Evolutionary conservation across 2,329 filamentous ascomycete genomes (phyloP).

Genomic region (Pyrenochaeta sp.): DNA sequence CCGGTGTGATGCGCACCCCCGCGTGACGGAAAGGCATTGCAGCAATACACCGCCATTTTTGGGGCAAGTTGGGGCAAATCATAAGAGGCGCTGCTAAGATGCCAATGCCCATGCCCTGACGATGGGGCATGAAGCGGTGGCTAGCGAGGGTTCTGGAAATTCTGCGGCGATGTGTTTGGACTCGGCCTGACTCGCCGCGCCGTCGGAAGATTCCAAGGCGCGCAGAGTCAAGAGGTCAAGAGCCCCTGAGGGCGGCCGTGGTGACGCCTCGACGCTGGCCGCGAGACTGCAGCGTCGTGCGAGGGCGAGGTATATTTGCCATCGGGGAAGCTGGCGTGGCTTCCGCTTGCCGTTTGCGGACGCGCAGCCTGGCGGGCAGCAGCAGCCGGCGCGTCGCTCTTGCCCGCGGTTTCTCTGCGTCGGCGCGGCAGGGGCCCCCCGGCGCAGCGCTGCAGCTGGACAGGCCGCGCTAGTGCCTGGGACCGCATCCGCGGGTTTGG

Average conservation of each 20-base stretch:
- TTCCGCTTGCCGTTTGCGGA: slow-evolving; percentile 36
- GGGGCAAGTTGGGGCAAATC: slow-evolving; percentile 30
- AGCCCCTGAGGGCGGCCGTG: slow-evolving; percentile 32
- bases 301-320: slow-evolving; percentile 36
- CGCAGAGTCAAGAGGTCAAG: slow-evolving; percentile 14
- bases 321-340: slow-evolving; percentile 38
- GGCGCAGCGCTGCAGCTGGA: slow-evolving; percentile 4
- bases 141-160: slow-evolving; percentile 29
- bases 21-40: slow-evolving; percentile 17
- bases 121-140: slow-evolving; percentile 22
- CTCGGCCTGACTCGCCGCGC: slow-evolving; percentile 35
- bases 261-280: no score
- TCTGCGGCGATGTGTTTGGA: slow-evolving; percentile 31
- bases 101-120: slow-evolving; percentile 26
- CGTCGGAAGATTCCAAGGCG: slow-evolving; percentile 23
- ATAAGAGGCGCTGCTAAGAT: slow-evolving; percentile 35
- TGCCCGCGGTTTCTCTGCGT: no score
- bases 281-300: no score
- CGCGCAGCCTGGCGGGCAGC: no score
- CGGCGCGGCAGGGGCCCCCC: slow-evolving; percentile 27
- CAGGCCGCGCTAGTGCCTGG: slow-evolving; percentile 21
- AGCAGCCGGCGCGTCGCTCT: no score
- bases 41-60: slow-evolving; percentile 45
- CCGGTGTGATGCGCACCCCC: slow-evolving; percentile 22
- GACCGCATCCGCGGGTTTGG: slow-evolving; percentile 37